Percentiles rank a stretch among this genome's conserved stretches.
Evolutionary conservation across 1,284 basidiomycete genomes (phyloP).

Genomic region (Cutaneotrichosporon curvatum): DNA sequence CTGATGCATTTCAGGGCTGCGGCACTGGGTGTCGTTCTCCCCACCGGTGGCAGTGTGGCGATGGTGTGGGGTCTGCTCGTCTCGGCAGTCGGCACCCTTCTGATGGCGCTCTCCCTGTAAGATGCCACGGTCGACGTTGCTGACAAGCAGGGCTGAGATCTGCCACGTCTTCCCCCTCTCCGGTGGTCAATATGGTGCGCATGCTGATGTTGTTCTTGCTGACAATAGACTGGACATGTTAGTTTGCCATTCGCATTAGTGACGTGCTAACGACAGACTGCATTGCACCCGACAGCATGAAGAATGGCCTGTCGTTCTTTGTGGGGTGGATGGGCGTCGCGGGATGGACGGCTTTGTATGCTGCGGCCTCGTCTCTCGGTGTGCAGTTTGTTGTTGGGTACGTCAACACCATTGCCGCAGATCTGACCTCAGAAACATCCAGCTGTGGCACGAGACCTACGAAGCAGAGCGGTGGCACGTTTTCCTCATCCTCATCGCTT

Average conservation of each 20-base stretch:
- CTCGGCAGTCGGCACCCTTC: conserved; percentile 25
- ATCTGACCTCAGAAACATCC: neutral
- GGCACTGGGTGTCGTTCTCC: conserved; percentile 21
- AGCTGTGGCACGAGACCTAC: conserved; percentile 8
- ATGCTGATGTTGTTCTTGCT: conserved; percentile 17
- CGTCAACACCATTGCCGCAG: neutral
- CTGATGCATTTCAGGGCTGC: conserved; percentile 3
- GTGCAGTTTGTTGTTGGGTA: conserved; percentile 28
- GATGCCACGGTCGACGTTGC: neutral
- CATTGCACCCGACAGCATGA: conserved; percentile 1
- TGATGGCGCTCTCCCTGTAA: conserved; percentile 25
- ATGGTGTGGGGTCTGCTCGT: conserved; percentile 42
- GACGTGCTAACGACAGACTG: conserved; percentile 6
- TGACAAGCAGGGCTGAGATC: conserved; percentile 9
- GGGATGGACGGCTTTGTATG: conserved; percentile 45
- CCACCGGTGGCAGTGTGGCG: conserved; percentile 35
- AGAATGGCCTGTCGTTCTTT: conserved; percentile 8
- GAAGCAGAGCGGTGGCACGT: conserved; percentile 7
- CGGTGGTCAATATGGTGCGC: conserved; percentile 42
- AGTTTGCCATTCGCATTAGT: neutral
- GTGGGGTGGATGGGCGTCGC: conserved; percentile 16
- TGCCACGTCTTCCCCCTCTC: conserved; percentile 15
- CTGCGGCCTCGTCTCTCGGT: conserved; percentile 27
- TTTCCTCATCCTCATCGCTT: conserved; percentile 13
- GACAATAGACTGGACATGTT: conserved; percentile 25